Evolutionary conservation across 208 protist species (phyloP), one percentile per base, ranked within the genome.

Genomic region (Crithidia expoeki): DNA sequence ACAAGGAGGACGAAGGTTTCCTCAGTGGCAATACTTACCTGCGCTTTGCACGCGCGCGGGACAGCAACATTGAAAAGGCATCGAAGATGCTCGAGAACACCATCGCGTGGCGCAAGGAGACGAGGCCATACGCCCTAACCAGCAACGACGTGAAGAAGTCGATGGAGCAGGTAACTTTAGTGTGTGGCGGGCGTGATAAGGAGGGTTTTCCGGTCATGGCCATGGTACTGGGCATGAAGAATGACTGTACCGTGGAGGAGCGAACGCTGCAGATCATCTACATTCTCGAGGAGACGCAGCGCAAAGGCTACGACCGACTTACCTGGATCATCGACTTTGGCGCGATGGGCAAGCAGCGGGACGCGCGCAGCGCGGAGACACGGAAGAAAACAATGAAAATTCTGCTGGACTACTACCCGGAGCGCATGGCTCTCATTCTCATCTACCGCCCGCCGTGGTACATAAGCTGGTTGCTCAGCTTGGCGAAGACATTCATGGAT

Each of bases 261-360:
- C 82, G 84, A 23, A 72, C 81, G 7, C 71, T 80, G 64, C 84
- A 83, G 53, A 38, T 93, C 40, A 71, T 90, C 33, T 90, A 90
- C 77, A 82, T 90, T 11, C 71, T 93, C 30, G 84, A 93, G 53
- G 74, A 83, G 65, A 83, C 80, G 12, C 72, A 77, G 63, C 70
- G 68, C 34, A 86, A 83, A 50, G 80, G 81, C 68, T 84, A 91
- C 76, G 83, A 85, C n/a, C 58, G 72, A 32, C 71, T 94, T 36
- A 88, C 80, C 33, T 89, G 84, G 80, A 78, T 93, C 50, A 70
- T 89, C 34, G 84, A 93, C 72, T 90, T 93, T 72, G 59, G 68
- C 4, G 69, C 80, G 36, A 80, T 93, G 76, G 80, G 84, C 9
- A 84, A 85, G 57, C 79, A 90, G 55, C 64, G 74, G 27, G 79